Evolutionary conservation across 805 yeast genomes (phyloP), one percentile per base, ranked within the genome.

Genomic region (Pichia manshurica): DNA sequence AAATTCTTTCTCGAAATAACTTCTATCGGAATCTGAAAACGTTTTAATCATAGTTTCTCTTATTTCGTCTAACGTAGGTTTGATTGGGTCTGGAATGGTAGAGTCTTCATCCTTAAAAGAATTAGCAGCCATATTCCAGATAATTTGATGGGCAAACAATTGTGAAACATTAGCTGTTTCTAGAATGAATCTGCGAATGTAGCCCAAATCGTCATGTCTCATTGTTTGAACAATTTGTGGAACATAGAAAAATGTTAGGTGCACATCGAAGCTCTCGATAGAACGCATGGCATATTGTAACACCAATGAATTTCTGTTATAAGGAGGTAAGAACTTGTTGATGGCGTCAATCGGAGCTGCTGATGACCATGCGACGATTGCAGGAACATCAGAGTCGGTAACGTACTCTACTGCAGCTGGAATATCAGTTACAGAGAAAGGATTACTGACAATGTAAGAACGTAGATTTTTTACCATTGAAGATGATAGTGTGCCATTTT

Each of bases 71-170:
- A 93, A 71, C 2, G 73, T 73, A 1, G 97, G 96, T 64, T 91
- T 91, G 59, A 91, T 71, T 1, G 77, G 71, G 66, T 90, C 96
- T 4, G 95, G 93, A 7, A 77, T 73, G 0, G 79, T 72, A 0
- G 88, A 82, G 9, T 91, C 96, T 57, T 91, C 98, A 61, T 87
- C 97, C 56, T 83, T 84, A 66, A 78, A 93, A 52, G 89, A 79
- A 61, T 95, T 93, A 1, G 99, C 98, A 59, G 84, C 67, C 86
- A 93, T 88, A 60, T 93, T 93, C 99, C 99, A 93, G 47, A 93
- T 88, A 54, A 93, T 90, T 66, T 93, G 99, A 65, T 93, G 99
- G 0, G 98, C 90, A 72, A 93, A 93, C 52, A 91, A 71, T 55
- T 87, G 95, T 23, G 93, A 83, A 13, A 89, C 87, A 60, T 84